Conservation (phyloP, 306 rosid species). For the Oemleria cerasiformis region DNA sequence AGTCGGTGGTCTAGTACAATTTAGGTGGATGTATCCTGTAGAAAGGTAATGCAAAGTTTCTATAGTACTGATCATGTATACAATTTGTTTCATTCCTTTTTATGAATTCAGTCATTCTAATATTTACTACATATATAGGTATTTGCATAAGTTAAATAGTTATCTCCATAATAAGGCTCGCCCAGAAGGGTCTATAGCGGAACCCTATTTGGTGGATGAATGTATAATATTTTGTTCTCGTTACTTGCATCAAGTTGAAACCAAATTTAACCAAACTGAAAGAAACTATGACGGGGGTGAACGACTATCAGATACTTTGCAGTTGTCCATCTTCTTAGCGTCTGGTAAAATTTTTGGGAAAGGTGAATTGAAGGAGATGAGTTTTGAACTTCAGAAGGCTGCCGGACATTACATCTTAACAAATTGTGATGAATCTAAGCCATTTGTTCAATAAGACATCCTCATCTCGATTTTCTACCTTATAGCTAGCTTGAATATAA, state of each 20-base stretch:
- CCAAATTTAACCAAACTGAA: too few species aligned
- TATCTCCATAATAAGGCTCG: constrained; percentile 17
- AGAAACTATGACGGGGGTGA: too few species aligned
- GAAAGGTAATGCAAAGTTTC: not conserved
- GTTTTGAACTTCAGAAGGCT: too few species aligned
- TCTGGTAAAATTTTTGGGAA: not conserved
- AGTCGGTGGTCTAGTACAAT: too few species aligned
- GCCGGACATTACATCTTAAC: too few species aligned
- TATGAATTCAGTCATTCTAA: not conserved
- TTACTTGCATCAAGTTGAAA: too few species aligned
- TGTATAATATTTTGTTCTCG: not conserved
- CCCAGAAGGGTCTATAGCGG: not conserved
- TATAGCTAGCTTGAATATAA: too few species aligned
- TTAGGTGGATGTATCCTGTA: not conserved
- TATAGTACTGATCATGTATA: not conserved
- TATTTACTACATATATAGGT: not conserved
- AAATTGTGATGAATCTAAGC: too few species aligned
- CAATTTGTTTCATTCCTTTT: not conserved
- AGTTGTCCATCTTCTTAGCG: not conserved
- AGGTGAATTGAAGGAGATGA: too few species aligned
- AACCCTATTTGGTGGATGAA: not conserved
- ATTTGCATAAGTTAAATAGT: not conserved
- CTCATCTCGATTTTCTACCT: too few species aligned
- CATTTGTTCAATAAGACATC: too few species aligned
- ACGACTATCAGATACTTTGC: not conserved